Evolutionary conservation across 208 protist species (phyloP), one percentile per base, ranked within the genome.

Genomic region (Kentomonas sorsogonicus): DNA sequence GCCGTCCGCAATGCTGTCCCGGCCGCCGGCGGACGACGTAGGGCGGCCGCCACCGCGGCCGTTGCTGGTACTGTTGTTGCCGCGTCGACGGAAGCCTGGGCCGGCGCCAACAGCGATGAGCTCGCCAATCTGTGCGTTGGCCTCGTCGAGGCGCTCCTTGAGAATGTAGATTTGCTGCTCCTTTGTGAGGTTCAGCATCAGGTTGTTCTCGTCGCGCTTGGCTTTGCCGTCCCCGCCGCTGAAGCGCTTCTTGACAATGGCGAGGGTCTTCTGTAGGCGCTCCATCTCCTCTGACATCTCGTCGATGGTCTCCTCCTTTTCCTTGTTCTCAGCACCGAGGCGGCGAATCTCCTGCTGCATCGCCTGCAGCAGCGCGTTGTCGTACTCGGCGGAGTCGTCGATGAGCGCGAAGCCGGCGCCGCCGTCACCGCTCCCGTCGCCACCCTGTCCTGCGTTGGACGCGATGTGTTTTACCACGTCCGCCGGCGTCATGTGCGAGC

Each of bases 81-180:
- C 26, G 36, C 11, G 15, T 22, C 11, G 13, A 22, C 18, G 6
- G 41, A 5, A 18, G 7, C 6, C 41, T 6, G 13, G 10, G 5
- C 20, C 26, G 10, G 4, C 45, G 16, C 20, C 45, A 6, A 33
- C 25, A 10, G n/a, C 9, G 48, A 77, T 55, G 6, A 83, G 48
- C 11, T 58, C 51, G 1, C 39, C 40, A 13, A 88, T 81, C 11
- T 69, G 69, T 16, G 83, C 79, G 53, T 84, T 85, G 2, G 77
- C 79, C 36, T 61, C 51, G n/a, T 83, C 61, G 6, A 93, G 66
- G 7, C 86, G 82, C 65, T 86, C 73, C 72, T 90, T 88, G 23
- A 93, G 63, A 11, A 86, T 73, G 60, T 76, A 83, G 20, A 93
- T 86, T 51, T 93, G 86, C 66, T 93, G 86, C 64, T 93, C 79